Evolutionary conservation across 768 basidiomycete genomes (phyloP).

Genomic region (Amanita molliuscula): DNA sequence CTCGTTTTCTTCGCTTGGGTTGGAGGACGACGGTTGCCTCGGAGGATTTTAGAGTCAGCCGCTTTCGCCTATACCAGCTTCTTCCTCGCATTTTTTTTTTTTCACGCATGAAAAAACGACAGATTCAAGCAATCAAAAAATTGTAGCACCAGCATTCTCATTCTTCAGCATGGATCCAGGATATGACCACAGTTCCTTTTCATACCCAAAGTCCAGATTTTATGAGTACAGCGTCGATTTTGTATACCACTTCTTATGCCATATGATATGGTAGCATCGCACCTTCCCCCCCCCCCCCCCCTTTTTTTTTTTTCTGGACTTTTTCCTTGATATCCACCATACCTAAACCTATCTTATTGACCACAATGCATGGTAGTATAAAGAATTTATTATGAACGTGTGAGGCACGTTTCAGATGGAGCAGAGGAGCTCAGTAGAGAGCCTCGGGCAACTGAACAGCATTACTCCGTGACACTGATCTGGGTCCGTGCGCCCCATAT

Average conservation of each 20-base stretch:
- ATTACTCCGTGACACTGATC: not conserved
- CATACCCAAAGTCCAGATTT: not conserved
- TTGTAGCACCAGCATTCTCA: conserved; percentile 2
- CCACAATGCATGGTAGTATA: not conserved
- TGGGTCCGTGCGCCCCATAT: not conserved
- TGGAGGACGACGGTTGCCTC: conserved; percentile 29
- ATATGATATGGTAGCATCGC: not conserved
- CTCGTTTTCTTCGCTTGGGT: conserved; percentile 16
- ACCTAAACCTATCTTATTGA: conserved; percentile 2
- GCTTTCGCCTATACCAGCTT: not conserved
- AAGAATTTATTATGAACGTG: not conserved
- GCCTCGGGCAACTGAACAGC: not conserved
- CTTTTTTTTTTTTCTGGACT: not conserved
- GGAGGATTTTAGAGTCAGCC: conserved; percentile 26
- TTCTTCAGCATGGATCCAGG: not conserved
- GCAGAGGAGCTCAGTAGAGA: no score
- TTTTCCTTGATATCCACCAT: not conserved
- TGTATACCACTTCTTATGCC: not conserved
- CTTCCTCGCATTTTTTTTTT: not conserved
- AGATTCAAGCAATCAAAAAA: not conserved
- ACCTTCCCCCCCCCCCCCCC: no score
- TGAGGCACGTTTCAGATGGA: no score
- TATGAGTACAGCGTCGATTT: not conserved
- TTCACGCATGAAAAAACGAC: not conserved
- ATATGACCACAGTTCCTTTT: not conserved